Evolutionary conservation across 2,329 filamentous ascomycete species (phyloP).

Genomic region (Neofusicoccum laricinum): DNA sequence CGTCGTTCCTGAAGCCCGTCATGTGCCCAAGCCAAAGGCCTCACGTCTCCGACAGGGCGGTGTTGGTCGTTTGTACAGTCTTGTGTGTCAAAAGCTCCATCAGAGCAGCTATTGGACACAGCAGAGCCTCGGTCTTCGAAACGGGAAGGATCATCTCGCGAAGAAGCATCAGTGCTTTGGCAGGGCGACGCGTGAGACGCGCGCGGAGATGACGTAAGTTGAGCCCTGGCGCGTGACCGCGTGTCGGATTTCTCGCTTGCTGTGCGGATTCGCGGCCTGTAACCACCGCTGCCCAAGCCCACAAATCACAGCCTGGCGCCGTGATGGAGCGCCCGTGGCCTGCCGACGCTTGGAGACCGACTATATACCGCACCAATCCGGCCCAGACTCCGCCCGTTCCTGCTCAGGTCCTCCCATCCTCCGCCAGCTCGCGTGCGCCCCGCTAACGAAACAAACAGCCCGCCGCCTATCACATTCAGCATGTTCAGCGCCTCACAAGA

Average conservation of each 20-base stretch:
- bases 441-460: not conserved
- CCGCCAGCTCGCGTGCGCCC: not conserved
- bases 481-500: not conserved
- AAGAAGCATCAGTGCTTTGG: not conserved
- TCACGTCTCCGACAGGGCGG: too few species aligned
- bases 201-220: not conserved
- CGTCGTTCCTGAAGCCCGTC: too few species aligned
- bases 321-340: not conserved
- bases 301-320: not conserved
- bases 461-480: not conserved
- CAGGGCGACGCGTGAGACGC: not conserved
- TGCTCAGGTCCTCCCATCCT: not conserved
- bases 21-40: too few species aligned
- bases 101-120: too few species aligned
- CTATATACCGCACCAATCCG: conserved; percentile 6
- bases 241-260: not conserved
- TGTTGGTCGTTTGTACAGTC: too few species aligned
- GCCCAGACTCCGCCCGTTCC: not conserved
- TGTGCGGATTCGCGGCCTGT: not conserved
- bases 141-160: too few species aligned
- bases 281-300: not conserved
- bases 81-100: too few species aligned
- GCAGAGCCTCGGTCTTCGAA: too few species aligned
- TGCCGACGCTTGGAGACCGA: not conserved
- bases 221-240: not conserved